A percentile compares a stretch with the other conserved stretches of the same genome.
Evolutionary conservation across 2,329 filamentous ascomycete genomes (phyloP).

Genomic region (Trichoderma polysporum): DNA sequence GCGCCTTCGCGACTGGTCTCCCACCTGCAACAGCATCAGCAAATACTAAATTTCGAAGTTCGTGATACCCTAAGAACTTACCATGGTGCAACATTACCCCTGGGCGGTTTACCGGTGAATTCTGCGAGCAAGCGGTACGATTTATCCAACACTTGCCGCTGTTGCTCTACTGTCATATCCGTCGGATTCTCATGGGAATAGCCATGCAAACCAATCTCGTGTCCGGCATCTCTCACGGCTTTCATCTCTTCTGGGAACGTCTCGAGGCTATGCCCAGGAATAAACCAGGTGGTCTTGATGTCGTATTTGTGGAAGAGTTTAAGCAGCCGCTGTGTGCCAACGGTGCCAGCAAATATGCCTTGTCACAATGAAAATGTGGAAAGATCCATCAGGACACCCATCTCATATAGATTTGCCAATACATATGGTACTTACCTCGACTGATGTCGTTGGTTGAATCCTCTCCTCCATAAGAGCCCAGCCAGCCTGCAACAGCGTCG

Average conservation of each 20-base stretch:
- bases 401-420: not conserved
- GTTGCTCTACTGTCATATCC: conserved; percentile 72
- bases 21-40: conserved; percentile 44
- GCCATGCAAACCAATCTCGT: conserved; percentile 56
- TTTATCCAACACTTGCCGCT: conserved; percentile 72
- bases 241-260: conserved; percentile 49
- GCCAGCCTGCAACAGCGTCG: conserved; percentile 1
- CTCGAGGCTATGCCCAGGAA: conserved; percentile 49
- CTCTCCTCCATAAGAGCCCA: not conserved
- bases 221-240: conserved; percentile 40
- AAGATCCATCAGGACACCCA: not conserved
- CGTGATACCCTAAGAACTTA: not conserved
- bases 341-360: conserved; percentile 67
- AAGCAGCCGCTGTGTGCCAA: conserved; percentile 64
- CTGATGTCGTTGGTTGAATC: not conserved
- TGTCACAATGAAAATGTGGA: not conserved
- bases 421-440: not conserved
- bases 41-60: not conserved
- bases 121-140: conserved; percentile 70
- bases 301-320: conserved; percentile 38
- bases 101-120: conserved; percentile 66
- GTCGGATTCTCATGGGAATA: conserved; percentile 74
- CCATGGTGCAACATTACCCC: conserved; percentile 44
- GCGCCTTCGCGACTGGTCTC: conserved; percentile 56
- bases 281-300: conserved; percentile 41